Base-by-base conservation (phyloP, 495 filamentous ascomycete species). In the Neurospora sp. region DNA sequence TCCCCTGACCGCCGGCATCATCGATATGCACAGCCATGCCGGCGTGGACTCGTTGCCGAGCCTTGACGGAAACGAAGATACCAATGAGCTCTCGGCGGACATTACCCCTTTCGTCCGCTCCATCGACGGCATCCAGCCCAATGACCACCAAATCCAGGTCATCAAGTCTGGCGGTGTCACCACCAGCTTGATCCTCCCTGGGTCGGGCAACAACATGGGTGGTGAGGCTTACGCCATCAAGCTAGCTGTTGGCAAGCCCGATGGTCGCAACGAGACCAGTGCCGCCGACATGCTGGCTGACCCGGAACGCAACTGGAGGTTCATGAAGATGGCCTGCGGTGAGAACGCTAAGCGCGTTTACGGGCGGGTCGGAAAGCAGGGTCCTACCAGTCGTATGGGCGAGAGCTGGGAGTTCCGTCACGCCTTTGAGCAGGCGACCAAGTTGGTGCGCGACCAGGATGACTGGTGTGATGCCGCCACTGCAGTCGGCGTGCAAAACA, bases 261-360 rank as follows among this genome's bases (percentile, higher is more conserved):
- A 86, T 70, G 82, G 88, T 27, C 81, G 87, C 35, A 84, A 87
- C 71, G 86, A 89, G 76, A 85, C 82, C n/a, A 84, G 83, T n/a
- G 83, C 83, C 18, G 74, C 72, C 11, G 83, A 85, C 72, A 76
- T 86, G 80, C 76, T 86, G 18, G 85, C 85, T 18, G 85, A 86
- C 39, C 83, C 84, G 12, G 85, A 86, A 44, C 82, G 80, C 31
- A 84, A 78, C 70, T 86, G 85, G 85, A 80, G 87, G 42, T 91
- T 88, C 79, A 88, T 92, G 83, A 92, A 92, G 82, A 92, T 92
- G 90, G 90, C 90, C 2, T 91, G 89, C 70, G 90, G 90, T 8
- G 89, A 90, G 80, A 92, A 92, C 76, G 81, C 90, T 5, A 86
- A 87, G 79, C 74, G 84, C 8, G 84, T 87, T 4, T 90, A 89